phyloP scores from a whole-genome alignment of 768 basidiomycete genomes.

The Serendipita indica region DNA sequence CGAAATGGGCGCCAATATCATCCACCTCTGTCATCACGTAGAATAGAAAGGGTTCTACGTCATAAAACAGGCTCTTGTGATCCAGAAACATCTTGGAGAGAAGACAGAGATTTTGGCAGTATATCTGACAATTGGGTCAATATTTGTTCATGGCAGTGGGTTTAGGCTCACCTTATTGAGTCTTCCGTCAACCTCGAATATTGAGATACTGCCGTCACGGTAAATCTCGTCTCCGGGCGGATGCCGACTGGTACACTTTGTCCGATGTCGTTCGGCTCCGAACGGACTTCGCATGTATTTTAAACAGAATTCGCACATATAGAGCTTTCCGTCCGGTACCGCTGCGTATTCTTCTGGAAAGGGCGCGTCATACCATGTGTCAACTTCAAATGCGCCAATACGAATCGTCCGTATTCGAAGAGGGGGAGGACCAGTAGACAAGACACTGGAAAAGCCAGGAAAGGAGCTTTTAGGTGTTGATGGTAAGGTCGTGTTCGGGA shows the following conservation, averaged over 20 bases:
- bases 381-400: conserved; percentile 82
- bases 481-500: conserved; percentile 23
- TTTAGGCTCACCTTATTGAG: conserved; percentile 66
- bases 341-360: conserved; percentile 95
- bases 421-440: conserved; percentile 20
- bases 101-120: conserved; percentile 95
- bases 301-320: conserved; percentile 96
- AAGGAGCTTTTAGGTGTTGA: conserved; percentile 13
- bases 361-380: conserved; percentile 98
- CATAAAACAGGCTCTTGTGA: conserved; percentile 97
- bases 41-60: conserved; percentile 97
- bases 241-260: conserved; percentile 89
- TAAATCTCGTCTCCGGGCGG: conserved; percentile 99
- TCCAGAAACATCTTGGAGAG: conserved; percentile 98
- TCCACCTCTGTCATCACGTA: conserved; percentile 93
- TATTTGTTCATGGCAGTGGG: background rate
- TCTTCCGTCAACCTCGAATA: conserved; percentile 96
- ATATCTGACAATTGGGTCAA: conserved; percentile 45
- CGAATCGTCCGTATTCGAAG: conserved; percentile 77
- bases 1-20: conserved; percentile 80
- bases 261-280: conserved; percentile 66
- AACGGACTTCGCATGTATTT: conserved; percentile 96
- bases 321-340: conserved; percentile 80
- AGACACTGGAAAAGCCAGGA: conserved; percentile 12
- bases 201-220: conserved; percentile 69